Evolutionary conservation across 345 rosid genomes (phyloP), one percentile per base, ranked within the genome.

Genomic region (Eutrema japonicum): DNA sequence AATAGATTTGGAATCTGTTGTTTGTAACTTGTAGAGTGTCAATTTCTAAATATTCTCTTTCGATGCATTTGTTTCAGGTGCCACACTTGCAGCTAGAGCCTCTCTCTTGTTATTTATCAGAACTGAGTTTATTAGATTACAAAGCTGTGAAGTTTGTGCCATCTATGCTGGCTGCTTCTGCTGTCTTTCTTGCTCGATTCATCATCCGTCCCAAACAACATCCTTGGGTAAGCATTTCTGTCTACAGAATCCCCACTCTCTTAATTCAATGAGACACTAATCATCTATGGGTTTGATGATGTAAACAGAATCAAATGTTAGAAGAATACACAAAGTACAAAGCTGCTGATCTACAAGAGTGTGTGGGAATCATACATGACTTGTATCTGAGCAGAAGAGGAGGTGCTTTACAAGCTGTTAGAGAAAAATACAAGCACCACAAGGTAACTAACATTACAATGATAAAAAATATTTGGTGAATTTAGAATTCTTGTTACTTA

Each of bases 361-460:
- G 82, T 27, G 71, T 70, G 6, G 55, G 50, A 37, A 49, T 73
- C 32, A 73, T 69, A 12, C 79, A 63, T 63, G 79, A 76, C 61
- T 63, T 76, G 59, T 76, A 76, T 41, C 33, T 70, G 13, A 70
- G 79, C 57, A 76, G 75, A 76, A 63, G 79, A 70, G 71, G 79
- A 63, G 82, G 80, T 42, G 61, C 80, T 36, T 47, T 89, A 65
- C 85, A 72, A 64, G 85, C 94, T 66, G 78, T 91, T 5, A 82
- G 97, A 73, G 89, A 91, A 12, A 90, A 90, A 75, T 93, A 93
- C 83, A 90, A 83, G 71, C 87, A 81, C 53, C 92, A 86, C 40
- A 84, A 86, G 96, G 97, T 88, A 64, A 53, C 26, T 1, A 27
- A 13, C 58, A 45, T 48, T 4, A 27, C 43, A 52, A 12, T 62